Percentiles rank a stretch among this genome's conserved stretches.
Conservation (phyloP, 805 yeast genomes). For the Sugiyamaella valdiviana region DNA sequence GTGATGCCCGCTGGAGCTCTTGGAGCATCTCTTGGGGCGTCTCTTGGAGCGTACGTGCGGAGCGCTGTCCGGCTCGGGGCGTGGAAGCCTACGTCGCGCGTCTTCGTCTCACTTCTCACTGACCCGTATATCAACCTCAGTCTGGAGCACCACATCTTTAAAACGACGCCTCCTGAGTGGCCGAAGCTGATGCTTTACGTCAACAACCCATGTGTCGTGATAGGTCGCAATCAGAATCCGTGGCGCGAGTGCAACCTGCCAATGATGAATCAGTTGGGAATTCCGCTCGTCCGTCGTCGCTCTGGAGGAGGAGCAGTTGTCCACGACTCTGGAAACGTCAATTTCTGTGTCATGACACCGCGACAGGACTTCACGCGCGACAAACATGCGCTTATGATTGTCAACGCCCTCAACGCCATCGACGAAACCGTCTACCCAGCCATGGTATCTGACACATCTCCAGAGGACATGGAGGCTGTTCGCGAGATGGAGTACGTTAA, state of each 20-base stretch:
- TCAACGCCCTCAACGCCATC: conserved; percentile 32
- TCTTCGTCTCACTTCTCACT: conserved; percentile 50
- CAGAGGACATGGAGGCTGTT: neutral
- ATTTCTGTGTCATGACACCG: conserved; percentile 73
- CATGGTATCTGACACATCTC: neutral
- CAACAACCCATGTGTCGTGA: conserved; percentile 80
- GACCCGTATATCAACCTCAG: conserved; percentile 77
- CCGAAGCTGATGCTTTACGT: conserved; percentile 56
- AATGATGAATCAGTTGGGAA: conserved; percentile 40
- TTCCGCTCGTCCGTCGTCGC: conserved; percentile 69
- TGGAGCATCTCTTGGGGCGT: no score
- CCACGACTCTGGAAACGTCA: conserved; percentile 84
- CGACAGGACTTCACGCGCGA: conserved; percentile 56
- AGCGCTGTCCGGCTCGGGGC: neutral
- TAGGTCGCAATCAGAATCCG: conserved; percentile 95
- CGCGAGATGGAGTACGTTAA: neutral
- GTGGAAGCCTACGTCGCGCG: conserved; percentile 12
- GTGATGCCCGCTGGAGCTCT: no score
- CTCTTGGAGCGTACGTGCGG: neutral
- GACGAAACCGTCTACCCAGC: conserved; percentile 3
- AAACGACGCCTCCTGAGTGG: conserved; percentile 44
- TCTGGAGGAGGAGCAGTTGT: conserved; percentile 98
- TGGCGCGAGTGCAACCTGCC: conserved; percentile 77
- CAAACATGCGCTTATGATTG: conserved; percentile 45
- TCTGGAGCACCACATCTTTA: conserved; percentile 71